Evolutionary conservation across 2,329 filamentous ascomycete genomes (phyloP).

Genomic region (Nigrospora sphaerica): DNA sequence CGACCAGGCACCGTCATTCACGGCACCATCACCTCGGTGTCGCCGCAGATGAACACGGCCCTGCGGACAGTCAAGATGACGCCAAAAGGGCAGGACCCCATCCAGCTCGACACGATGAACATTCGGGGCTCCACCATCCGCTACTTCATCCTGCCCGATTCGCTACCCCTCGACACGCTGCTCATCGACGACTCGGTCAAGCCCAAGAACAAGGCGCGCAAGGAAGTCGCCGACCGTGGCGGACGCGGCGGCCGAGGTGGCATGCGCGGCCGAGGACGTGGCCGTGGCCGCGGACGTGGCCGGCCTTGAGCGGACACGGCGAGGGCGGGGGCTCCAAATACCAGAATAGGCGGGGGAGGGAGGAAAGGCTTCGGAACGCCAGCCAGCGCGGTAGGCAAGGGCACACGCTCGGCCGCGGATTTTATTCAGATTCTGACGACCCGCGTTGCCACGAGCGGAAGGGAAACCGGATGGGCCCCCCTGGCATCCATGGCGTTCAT

Average conservation of each 20-base stretch:
- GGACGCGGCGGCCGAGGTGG: slow-evolving; percentile 46
- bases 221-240: slow-evolving; percentile 65
- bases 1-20: slow-evolving; percentile 80
- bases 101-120: slow-evolving; percentile 91
- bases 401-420: no score
- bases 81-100: slow-evolving; percentile 74
- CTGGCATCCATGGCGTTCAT: no score
- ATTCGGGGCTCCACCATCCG: slow-evolving; percentile 93
- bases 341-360: no score
- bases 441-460: no score
- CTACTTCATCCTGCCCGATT: slow-evolving; percentile 95
- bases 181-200: slow-evolving; percentile 95
- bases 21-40: slow-evolving; percentile 93
- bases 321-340: no score
- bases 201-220: slow-evolving; percentile 98
- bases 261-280: slow-evolving; percentile 43
- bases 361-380: no score
- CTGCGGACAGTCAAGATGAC: slow-evolving; percentile 98
- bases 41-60: slow-evolving; percentile 97
- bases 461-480: no score
- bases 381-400: no score
- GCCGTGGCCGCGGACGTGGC: slow-evolving; percentile 44
- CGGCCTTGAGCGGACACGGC: slow-evolving; percentile 16
- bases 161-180: slow-evolving; percentile 87
- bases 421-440: no score